Conservation (phyloP, 2,329 filamentous ascomycete species). For the Pseudogymnoascus sp. region DNA sequence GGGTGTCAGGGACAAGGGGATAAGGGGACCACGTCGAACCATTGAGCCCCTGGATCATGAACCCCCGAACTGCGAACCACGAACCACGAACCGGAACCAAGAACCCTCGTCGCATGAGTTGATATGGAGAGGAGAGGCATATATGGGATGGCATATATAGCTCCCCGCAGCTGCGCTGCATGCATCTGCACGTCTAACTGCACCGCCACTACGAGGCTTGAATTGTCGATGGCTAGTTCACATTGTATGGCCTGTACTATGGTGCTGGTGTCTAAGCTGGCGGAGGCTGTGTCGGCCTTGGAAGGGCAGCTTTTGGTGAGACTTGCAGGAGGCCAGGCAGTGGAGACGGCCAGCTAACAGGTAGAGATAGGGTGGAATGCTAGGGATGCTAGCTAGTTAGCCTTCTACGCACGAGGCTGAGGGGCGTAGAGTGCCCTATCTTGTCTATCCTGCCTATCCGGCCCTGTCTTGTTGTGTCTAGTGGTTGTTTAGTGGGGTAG, state of each 20-base stretch:
- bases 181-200: neutral
- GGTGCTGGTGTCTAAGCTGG: neutral
- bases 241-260: no score
- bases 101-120: neutral
- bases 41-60: neutral
- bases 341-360: neutral
- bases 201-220: neutral
- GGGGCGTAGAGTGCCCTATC: neutral
- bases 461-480: no score
- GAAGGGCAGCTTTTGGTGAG: neutral
- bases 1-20: neutral
- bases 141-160: neutral
- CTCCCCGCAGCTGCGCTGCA: neutral
- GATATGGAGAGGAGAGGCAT: neutral
- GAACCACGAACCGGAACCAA: no score
- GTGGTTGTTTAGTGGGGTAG: no score
- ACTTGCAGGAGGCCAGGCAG: neutral
- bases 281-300: slow-evolving; percentile 1
- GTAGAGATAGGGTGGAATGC: neutral
- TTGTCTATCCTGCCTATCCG: neutral
- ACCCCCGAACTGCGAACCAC: neutral
- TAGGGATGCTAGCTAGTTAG: neutral
- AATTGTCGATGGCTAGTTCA: neutral
- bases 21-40: no score
- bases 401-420: neutral